Conservation (phyloP, 1,284 basidiomycete genomes). For the Leccinum laetum region DNA sequence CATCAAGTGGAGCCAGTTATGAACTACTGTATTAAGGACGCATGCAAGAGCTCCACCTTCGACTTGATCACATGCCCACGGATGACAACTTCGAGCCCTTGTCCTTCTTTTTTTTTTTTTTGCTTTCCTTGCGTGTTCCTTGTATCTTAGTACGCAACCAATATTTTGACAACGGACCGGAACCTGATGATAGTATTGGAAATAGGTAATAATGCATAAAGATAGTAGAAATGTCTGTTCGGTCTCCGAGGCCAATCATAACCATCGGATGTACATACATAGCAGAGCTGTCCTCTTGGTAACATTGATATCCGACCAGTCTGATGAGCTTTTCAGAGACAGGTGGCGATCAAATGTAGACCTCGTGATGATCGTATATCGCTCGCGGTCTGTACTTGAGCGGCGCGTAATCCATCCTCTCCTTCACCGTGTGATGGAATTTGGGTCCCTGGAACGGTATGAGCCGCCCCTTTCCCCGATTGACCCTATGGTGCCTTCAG, state of each 20-base stretch:
- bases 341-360: constrained; percentile 27
- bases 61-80: not conserved
- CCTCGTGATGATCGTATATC: constrained; percentile 15
- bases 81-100: not conserved
- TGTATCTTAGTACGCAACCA: too few relatives aligned
- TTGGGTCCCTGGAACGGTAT: too few relatives aligned
- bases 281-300: not conserved
- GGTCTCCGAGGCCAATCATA: not conserved
- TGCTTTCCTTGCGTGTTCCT: too few relatives aligned
- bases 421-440: too few relatives aligned
- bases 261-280: not conserved
- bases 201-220: too few relatives aligned
- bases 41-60: not conserved
- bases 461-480: too few relatives aligned
- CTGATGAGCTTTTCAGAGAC: not conserved
- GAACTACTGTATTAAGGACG: not conserved
- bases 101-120: too few relatives aligned
- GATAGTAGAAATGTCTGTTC: too few relatives aligned
- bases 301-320: not conserved
- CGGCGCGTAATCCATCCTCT: constrained; percentile 15
- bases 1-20: not conserved
- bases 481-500: too few relatives aligned
- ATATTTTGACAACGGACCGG: too few relatives aligned
- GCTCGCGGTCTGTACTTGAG: constrained; percentile 31
- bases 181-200: too few relatives aligned